These are phyloP conservation scores for Dianthus caryophyllus DNA, from an alignment of 148 eudicot genomes.

Conservation along the genomic window DNA sequence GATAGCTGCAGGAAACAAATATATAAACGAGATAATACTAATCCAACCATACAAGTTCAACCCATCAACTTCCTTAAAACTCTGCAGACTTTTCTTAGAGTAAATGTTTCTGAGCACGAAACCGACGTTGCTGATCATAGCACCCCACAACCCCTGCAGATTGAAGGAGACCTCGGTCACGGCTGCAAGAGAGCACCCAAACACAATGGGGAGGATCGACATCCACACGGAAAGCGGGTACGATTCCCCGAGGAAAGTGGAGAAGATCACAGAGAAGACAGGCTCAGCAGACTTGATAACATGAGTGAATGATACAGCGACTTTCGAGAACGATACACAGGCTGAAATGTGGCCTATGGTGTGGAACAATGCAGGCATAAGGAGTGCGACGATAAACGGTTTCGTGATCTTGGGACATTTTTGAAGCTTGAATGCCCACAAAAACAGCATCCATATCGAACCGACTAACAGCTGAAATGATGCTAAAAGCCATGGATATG, in stretches of 20 bases:
- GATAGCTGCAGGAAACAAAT: conserved; percentile 77
- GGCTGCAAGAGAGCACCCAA: conserved; percentile 87
- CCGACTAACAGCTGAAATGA: conserved; percentile 81
- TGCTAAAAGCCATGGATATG: conserved; percentile 89
- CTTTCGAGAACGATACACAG: conserved; percentile 87
- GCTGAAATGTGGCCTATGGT: conserved; percentile 92
- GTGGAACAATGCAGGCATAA: conserved; percentile 89
- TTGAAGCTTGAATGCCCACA: conserved; percentile 71
- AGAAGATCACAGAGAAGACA: conserved; percentile 78
- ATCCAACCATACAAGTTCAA: conserved; percentile 88
- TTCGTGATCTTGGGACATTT: conserved; percentile 73
- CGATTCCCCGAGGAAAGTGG: conserved; percentile 62
- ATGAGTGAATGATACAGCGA: conserved; percentile 93
- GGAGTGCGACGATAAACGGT: conserved; percentile 59
- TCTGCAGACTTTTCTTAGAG: conserved; percentile 75
- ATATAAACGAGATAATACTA: conserved; percentile 60
- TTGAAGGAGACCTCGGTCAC: conserved; percentile 90
- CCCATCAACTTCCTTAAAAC: conserved; percentile 83
- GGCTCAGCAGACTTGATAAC: conserved; percentile 93
- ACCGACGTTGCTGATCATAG: conserved; percentile 89
- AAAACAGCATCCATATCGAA: conserved; percentile 69
- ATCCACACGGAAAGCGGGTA: conserved; percentile 76
- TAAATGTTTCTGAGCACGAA: conserved; percentile 82
- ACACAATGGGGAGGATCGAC: conserved; percentile 75
- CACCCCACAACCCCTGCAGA: conserved; percentile 77